Evolutionary conservation across 2,329 filamentous ascomycete species (phyloP), one percentile per base, ranked within the genome.

Genomic region (Trichocomaceae sp.): DNA sequence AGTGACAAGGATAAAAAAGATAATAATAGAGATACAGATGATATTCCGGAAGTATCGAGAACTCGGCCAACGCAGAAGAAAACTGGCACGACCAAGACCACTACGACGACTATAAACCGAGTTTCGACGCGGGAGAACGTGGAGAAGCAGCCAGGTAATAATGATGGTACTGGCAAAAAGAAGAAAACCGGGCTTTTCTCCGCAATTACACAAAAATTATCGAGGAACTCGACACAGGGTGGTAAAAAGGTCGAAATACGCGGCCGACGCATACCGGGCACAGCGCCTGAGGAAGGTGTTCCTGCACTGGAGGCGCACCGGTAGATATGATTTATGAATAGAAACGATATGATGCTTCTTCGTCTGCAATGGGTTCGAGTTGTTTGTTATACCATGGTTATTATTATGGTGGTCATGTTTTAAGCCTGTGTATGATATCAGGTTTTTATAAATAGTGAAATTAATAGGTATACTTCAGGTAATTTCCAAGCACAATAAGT

Each of bases 251-350:
- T 52, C 6, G 20, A 46, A 7, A 52, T 49, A 6, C 49, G 37
- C 22, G 49, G 49, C 22, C 44, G 51, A 56, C 53, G 60, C 10
- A 47, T 59, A n/a, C 52, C 58, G 33, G 57, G 59, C 10, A 60
- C 61, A 13, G 64, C 62, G 7, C 63, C 64, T 15, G 63, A 65
- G 48, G 63, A 63, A 46, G 63, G 63, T 4, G 57, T 64, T 19
- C 64, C 64, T 48, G 54, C 44, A 8, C 63, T 63, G n/a, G 61
- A 62, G 35, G 62, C 62, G 9, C 33, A 54, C n/a, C 59, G 63
- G 17, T 61, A 55, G 31, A 60, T 33, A 26, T 29, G 19, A 35
- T 5, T 22, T n/a, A 33, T 2, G 39, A 41, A 41, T 41, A 8
- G 39, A 17, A 39, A 4, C 19, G 35, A 5, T 17, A 2, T 39